Percentiles rank a stretch among this genome's conserved stretches.
Conservation (phyloP, 192 early-diverging fungal genomes). For the Umbelopsis sp. region DNA sequence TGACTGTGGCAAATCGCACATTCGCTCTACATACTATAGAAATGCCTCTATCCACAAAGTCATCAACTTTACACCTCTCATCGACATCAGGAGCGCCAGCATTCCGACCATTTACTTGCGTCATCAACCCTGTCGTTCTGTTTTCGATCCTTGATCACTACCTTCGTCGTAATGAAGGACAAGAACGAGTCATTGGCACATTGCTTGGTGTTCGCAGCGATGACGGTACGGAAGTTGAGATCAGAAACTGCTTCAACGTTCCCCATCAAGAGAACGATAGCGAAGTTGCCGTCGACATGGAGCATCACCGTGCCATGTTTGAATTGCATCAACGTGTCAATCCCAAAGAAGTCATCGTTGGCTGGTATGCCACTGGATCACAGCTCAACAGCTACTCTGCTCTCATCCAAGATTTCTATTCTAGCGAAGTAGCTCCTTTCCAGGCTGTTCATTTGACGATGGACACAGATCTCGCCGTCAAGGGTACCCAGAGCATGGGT, state of each 20-base stretch:
- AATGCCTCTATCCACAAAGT: constrained; percentile 13
- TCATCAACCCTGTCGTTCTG: constrained; percentile 80
- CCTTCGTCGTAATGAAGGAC: constrained; percentile 80
- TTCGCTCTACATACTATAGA: background rate
- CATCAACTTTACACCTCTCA: constrained; percentile 10
- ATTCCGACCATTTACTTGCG: constrained; percentile 56
- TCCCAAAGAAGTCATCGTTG: constrained; percentile 87
- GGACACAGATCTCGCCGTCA: constrained; percentile 69
- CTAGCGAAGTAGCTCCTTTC: constrained; percentile 74
- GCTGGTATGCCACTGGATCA: constrained; percentile 87
- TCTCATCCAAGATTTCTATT: constrained; percentile 79
- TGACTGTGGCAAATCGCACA: background rate
- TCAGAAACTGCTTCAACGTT: constrained; percentile 86
- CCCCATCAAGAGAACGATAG: constrained; percentile 71
- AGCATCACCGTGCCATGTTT: constrained; percentile 85
- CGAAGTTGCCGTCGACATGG: constrained; percentile 87
- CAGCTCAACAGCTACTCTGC: constrained; percentile 69
- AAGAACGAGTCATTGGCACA: constrained; percentile 86
- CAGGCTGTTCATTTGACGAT: constrained; percentile 85
- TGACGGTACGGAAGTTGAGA: constrained; percentile 86
- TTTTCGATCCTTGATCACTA: constrained; percentile 94
- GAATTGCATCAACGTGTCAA: constrained; percentile 88
- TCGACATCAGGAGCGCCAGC: constrained; percentile 31
- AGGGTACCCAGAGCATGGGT: constrained; percentile 65
- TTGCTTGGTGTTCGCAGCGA: constrained; percentile 88